phyloP scores from a whole-genome alignment of 805 yeast genomes.

The Spathaspora arborariae region DNA sequence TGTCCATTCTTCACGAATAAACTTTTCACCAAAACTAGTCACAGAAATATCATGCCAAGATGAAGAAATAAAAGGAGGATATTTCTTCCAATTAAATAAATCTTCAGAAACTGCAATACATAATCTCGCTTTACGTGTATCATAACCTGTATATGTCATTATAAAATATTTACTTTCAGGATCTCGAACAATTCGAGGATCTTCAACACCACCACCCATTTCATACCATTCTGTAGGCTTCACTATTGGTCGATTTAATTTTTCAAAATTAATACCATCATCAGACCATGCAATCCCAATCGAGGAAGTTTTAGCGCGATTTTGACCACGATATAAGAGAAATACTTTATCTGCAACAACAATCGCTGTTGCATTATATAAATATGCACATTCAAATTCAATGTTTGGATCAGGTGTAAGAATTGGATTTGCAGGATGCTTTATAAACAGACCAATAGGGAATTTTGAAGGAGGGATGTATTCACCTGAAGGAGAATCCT shows the following conservation, averaged over 20 bases:
- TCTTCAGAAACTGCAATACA: constrained; percentile 38
- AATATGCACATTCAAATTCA: constrained; percentile 36
- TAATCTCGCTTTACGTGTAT: constrained; percentile 28
- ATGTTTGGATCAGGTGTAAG: constrained; percentile 32
- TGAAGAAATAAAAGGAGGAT: constrained; percentile 29
- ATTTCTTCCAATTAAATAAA: constrained; percentile 35
- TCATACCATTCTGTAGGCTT: constrained; percentile 38
- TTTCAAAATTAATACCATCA: constrained; percentile 33
- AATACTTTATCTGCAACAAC: constrained; percentile 35
- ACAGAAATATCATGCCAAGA: constrained; percentile 32
- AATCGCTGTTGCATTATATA: constrained; percentile 42
- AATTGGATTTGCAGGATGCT: constrained; percentile 35
- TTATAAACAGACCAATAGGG: constrained; percentile 40
- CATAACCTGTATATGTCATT: constrained; percentile 41
- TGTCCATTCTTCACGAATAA: constrained; percentile 35
- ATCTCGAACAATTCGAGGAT: constrained; percentile 39
- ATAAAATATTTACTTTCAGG: constrained; percentile 31
- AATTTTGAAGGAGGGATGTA: constrained; percentile 32
- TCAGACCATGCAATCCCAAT: constrained; percentile 41
- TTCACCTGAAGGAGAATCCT: constrained; percentile 28
- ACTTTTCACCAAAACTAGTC: constrained; percentile 18
- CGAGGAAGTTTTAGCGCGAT: constrained; percentile 26
- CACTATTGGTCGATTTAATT: constrained; percentile 29
- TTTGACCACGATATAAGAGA: constrained; percentile 38
- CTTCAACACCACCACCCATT: constrained; percentile 39